Base-by-base conservation (phyloP, 257 asterid species). In the Scutellaria baicalensis region DNA sequence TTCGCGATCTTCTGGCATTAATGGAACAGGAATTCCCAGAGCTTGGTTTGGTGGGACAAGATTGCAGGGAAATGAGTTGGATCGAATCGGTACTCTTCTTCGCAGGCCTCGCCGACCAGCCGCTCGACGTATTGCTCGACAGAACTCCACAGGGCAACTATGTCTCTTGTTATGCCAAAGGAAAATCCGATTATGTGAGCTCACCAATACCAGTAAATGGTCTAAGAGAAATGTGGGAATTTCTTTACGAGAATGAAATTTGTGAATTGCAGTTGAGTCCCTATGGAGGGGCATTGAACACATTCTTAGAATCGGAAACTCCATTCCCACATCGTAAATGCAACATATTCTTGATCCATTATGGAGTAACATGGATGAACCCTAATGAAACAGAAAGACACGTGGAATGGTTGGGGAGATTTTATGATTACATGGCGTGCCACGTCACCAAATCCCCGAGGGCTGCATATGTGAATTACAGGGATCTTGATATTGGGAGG, bases 31-130 rank as follows among this genome's bases (percentile, higher is more conserved):
- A 56, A 0, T 85, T 84, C 33, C 80, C 85, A 0, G 85, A 82
- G 56, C 75, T 80, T 3, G 83, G 79, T 4, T n/a, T 84, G 59
- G 40, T 0, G 9, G 52, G 38, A 63, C 61, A 73, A 42, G 90
- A 84, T 39, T 82, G 82, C 6, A 11, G 0, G 0, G 85, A 84
- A 38, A 81, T 74, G 84, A 77, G 77, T 3, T 84, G 90, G 90
- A 67, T 80, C 2, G 70, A 82, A 13, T 75, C 87, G 0, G 38
- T n/a, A 8, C 76, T 78, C 9, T 80, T 11, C 16, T 80, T 82
- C 8, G 48, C 71, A 1, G 54, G 64, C 23, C 42, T 62, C 3
- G 3, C 3, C 0, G 35, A 39, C 7, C 35, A 62, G 44, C 33
- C 85, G 0, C 39, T 55, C 0, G 78, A 74, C 0, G 12, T 57